phyloP scores from a whole-genome alignment of 148 eudicot genomes.

The Rhododendron mucronatum region DNA sequence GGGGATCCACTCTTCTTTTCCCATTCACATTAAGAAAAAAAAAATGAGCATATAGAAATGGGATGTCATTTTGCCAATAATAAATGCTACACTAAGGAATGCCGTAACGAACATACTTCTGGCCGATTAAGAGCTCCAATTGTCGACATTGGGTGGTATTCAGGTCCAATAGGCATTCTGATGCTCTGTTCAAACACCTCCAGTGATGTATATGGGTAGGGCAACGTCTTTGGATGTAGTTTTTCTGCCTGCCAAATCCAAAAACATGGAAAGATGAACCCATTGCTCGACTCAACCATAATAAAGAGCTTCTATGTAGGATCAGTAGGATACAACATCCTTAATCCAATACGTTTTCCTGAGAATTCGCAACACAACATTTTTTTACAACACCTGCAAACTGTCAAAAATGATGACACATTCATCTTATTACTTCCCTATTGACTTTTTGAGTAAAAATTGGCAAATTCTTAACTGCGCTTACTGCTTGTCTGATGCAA shows the following conservation, averaged over 20 bases:
- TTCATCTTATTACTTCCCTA: background rate
- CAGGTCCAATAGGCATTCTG: conserved; percentile 94
- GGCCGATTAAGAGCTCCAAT: conserved; percentile 77
- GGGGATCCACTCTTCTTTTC: background rate
- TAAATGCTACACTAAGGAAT: background rate
- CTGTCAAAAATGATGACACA: background rate
- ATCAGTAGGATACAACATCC: background rate
- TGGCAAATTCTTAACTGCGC: background rate
- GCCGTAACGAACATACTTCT: conserved; percentile 43
- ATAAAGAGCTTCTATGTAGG: background rate
- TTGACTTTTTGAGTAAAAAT: background rate
- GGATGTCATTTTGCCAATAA: background rate
- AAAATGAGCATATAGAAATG: background rate
- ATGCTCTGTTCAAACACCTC: conserved; percentile 68
- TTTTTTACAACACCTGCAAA: background rate
- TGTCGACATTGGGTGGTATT: conserved; percentile 68
- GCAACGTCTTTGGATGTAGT: conserved; percentile 54
- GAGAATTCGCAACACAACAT: background rate
- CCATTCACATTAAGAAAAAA: background rate
- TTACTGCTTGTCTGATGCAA: too few relatives aligned
- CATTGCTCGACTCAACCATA: background rate
- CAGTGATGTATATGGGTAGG: conserved; percentile 66
- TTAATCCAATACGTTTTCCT: background rate
- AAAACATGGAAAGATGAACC: background rate
- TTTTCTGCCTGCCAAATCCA: conserved; percentile 65